Percentiles rank a stretch among this genome's conserved stretches.
Conservation (phyloP, 2,329 filamentous ascomycete genomes). For the Geosmithia putterillii region DNA sequence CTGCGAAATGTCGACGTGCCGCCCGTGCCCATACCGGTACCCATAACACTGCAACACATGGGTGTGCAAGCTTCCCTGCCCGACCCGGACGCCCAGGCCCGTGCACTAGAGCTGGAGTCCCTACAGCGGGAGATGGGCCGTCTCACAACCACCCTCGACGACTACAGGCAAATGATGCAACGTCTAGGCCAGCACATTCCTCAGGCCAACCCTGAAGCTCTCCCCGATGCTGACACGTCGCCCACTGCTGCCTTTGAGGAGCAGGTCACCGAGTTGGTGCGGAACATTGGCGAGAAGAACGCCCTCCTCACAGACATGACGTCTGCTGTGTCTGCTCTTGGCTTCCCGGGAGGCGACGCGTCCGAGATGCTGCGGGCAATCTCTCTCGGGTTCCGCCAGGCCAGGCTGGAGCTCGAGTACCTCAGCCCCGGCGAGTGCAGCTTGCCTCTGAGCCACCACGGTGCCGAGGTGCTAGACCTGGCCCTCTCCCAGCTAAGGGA, state of each 20-base stretch:
- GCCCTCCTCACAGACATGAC: constrained; percentile 31
- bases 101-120: constrained; percentile 34
- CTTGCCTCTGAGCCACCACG: constrained; percentile 37
- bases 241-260: constrained; percentile 21
- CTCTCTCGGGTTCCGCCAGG: constrained; percentile 36
- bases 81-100: constrained; percentile 25
- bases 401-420: constrained; percentile 50
- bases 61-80: constrained; percentile 28
- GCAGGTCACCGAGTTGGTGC: constrained; percentile 28
- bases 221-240: constrained; percentile 6
- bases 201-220: constrained; percentile 3
- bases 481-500: constrained; percentile 36
- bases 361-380: constrained; percentile 36
- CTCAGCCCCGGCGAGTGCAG: constrained; percentile 45
- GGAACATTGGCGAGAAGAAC: constrained; percentile 34
- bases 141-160: constrained; percentile 32
- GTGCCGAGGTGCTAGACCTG: constrained; percentile 42
- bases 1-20: not conserved
- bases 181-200: constrained; percentile 24
- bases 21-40: constrained; percentile 2
- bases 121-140: constrained; percentile 35
- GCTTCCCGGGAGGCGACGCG: constrained; percentile 35
- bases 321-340: constrained; percentile 31
- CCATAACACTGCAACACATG: constrained; percentile 7
- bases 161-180: constrained; percentile 27